Base-by-base conservation (phyloP, 2,329 filamentous ascomycete genomes). In the Meredithiella fracta region DNA sequence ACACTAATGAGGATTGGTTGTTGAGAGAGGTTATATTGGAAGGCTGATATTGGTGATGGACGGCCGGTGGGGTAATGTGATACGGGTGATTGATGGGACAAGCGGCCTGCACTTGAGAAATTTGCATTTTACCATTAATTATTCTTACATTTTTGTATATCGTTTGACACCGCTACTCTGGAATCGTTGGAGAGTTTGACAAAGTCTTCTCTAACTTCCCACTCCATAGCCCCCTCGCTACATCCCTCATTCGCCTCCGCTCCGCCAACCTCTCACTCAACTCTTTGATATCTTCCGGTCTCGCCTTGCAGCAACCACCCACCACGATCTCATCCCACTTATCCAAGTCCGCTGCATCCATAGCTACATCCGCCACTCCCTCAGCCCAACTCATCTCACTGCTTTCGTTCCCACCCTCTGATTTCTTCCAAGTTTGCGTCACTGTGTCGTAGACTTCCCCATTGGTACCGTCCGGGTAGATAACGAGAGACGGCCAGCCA, bases 381-480 rank as follows among this genome's bases (percentile, higher is more conserved):
- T 62, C 60, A 57, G 76, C 74, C 75, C 75, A 78, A 0, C 72
- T 65, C 0, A 61, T 60, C 60, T 60, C 57, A 4, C 62, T 59
- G 7, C 62, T 59, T 0, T 17, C 59, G 5, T 53, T 34, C 2
- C 55, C 59, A 1, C 62, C 64, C n/a, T 65, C 62, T 0, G 69
- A 69, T 1, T 69, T 57, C 60, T 74, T 75, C 82, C 82, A 86
- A 54, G 67, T 68, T 62, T 83, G 76, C 5, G 78, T 80, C 0
- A 66, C 67, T 1, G 80, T 82, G 64, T 85, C 78, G 66, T 85
- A 85, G 0, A 81, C 73, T 65, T 84, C 78, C 0, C 79, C 80
- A 50, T 79, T 80, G 1, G 82, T 84, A 0, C 82, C 82, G 64
- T 86, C 82, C 0, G 82, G 82, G 64, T 85, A 85, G 17, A 85